Evolutionary conservation across 495 filamentous ascomycete genomes (phyloP).

Genomic region (Rostrohypoxylon terebratum): DNA sequence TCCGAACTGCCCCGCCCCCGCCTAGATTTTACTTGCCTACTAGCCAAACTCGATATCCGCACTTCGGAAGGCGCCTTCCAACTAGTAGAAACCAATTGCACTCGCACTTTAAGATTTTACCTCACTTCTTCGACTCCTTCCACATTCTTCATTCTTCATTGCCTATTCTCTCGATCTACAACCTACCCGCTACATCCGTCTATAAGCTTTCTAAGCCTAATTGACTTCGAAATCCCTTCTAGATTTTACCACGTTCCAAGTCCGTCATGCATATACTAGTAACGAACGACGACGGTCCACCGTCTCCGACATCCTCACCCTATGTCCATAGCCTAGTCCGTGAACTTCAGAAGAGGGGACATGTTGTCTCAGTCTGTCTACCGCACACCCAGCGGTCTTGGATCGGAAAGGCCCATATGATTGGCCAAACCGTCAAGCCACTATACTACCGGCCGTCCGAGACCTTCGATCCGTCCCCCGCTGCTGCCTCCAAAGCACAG

Average conservation of each 20-base stretch:
- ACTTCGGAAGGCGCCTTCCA: slow-evolving; percentile 7
- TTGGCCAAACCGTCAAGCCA: slow-evolving; percentile 84
- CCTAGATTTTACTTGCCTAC: slow-evolving; percentile 27
- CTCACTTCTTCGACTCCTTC: not conserved
- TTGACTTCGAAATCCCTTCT: slow-evolving; percentile 12
- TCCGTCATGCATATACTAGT: slow-evolving; percentile 60
- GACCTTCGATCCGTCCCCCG: slow-evolving; percentile 60
- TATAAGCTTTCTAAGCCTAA: not conserved
- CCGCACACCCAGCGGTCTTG: slow-evolving; percentile 93
- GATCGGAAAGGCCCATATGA: slow-evolving; percentile 97
- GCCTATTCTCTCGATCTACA: not conserved
- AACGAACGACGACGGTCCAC: slow-evolving; percentile 94
- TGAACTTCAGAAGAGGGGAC: slow-evolving; percentile 79
- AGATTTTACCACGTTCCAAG: not conserved
- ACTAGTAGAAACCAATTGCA: not conserved
- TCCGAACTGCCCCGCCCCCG: slow-evolving; percentile 40
- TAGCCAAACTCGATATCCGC: slow-evolving; percentile 21
- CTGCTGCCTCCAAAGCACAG: slow-evolving; percentile 45
- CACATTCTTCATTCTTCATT: not conserved
- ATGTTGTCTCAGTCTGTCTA: slow-evolving; percentile 87
- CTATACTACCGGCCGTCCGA: slow-evolving; percentile 83
- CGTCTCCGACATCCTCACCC: slow-evolving; percentile 88
- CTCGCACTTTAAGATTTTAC: slow-evolving; percentile 1
- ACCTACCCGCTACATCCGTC: not conserved
- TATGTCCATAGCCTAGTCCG: slow-evolving; percentile 90